Conservation (phyloP, 2,329 filamentous ascomycete genomes). For the Epichloe gansuensis region DNA sequence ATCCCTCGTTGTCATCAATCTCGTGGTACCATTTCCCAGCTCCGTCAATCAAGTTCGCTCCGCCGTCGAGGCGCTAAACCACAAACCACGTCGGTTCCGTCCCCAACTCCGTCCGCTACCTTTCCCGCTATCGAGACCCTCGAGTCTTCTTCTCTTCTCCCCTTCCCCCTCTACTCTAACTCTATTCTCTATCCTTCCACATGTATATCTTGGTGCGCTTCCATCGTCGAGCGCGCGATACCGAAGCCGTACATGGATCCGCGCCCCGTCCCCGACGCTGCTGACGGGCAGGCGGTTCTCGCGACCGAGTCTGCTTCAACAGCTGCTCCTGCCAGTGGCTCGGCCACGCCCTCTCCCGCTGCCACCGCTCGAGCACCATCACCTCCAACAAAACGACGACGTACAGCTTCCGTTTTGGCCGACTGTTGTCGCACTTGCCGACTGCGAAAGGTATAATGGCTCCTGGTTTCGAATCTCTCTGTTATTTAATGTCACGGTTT, state of each 20-base stretch:
- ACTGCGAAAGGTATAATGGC: conserved; percentile 23
- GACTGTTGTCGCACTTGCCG: conserved; percentile 27
- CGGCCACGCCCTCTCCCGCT: background rate
- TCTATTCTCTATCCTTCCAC: conserved; percentile 2
- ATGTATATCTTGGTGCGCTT: conserved; percentile 7
- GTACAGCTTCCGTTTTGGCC: conserved; percentile 13
- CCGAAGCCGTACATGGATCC: conserved; percentile 8
- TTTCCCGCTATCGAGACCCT: background rate
- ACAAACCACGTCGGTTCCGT: background rate
- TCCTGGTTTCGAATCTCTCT: background rate
- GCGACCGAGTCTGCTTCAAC: background rate
- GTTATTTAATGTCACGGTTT: background rate
- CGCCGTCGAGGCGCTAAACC: background rate
- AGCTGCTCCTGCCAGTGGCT: background rate
- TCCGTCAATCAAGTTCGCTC: background rate
- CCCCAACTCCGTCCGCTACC: background rate
- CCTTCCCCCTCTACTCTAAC: background rate
- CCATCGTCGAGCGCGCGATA: conserved; percentile 1
- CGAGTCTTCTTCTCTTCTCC: conserved; percentile 1
- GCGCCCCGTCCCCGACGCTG: conserved; percentile 6
- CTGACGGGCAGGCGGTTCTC: conserved; percentile 2
- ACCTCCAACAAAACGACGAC: conserved; percentile 20
- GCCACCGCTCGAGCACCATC: conserved; percentile 9
- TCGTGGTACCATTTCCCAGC: background rate
- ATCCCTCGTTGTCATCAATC: no score